Evolutionary conservation across 768 basidiomycete genomes (phyloP).

Genomic region (Exidia glandulosa): DNA sequence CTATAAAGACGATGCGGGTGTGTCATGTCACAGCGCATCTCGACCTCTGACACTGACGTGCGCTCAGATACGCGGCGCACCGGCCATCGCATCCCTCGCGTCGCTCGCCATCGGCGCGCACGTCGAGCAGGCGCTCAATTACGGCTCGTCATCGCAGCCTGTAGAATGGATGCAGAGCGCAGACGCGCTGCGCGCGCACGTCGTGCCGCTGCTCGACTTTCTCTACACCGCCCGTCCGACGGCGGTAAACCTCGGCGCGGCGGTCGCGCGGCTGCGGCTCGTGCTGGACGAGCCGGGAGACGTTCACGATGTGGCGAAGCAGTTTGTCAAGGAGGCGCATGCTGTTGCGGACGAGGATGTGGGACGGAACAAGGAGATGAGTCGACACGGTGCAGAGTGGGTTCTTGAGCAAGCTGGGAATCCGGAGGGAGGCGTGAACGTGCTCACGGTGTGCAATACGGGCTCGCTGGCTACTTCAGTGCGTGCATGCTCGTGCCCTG

Average conservation of each 20-base stretch:
- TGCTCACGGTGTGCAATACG: constrained; percentile 96
- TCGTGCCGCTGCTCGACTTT: constrained; percentile 52
- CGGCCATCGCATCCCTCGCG: constrained; percentile 89
- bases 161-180: constrained; percentile 47
- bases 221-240: constrained; percentile 88
- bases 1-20: constrained; percentile 94
- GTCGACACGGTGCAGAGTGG: constrained; percentile 80
- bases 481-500: constrained; percentile 13
- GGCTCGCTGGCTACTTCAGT: constrained; percentile 92
- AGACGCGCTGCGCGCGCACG: constrained; percentile 38
- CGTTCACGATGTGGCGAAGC: constrained; percentile 33
- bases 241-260: constrained; percentile 88
- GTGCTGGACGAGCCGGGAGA: constrained; percentile 34
- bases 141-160: constrained; percentile 35
- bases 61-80: constrained; percentile 76
- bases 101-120: constrained; percentile 64
- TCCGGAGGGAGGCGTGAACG: constrained; percentile 44
- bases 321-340: constrained; percentile 59
- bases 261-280: constrained; percentile 57
- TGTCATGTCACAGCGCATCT: not conserved
- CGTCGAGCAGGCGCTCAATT: constrained; percentile 41
- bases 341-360: constrained; percentile 81
- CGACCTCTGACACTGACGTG: not conserved
- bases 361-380: constrained; percentile 77
- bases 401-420: constrained; percentile 41